Percentiles rank a stretch among this genome's conserved stretches.
Evolutionary conservation across 306 rosid genomes (phyloP).

Genomic region (Glycyrrhiza uralensis): DNA sequence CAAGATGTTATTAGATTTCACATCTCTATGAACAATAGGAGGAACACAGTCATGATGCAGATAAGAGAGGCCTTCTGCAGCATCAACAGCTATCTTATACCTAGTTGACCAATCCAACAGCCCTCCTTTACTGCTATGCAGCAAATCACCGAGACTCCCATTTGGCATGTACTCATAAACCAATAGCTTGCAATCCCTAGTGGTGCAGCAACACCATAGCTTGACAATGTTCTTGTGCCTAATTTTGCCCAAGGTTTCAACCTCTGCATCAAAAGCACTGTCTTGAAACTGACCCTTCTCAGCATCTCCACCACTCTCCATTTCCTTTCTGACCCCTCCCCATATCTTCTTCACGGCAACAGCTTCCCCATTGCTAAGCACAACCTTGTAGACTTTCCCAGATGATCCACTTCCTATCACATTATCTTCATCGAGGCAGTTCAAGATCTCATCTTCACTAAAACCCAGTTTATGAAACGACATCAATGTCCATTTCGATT

Average conservation of each 20-base stretch:
- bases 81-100: conserved; percentile 77
- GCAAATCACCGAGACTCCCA: conserved; percentile 89
- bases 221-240: conserved; percentile 96
- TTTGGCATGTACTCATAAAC: conserved; percentile 97
- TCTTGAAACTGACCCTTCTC: conserved; percentile 56
- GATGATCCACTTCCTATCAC: conserved; percentile 85
- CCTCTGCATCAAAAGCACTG: conserved; percentile 80
- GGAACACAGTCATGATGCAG: conserved; percentile 96
- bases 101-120: conserved; percentile 89
- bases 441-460: conserved; percentile 80
- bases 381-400: conserved; percentile 89
- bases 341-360: conserved; percentile 89
- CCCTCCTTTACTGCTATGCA: conserved; percentile 78
- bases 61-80: conserved; percentile 96
- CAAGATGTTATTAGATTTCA: conserved; percentile 86
- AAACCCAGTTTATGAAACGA: conserved; percentile 95
- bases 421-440: conserved; percentile 81
- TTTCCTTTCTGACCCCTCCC: conserved; percentile 41
- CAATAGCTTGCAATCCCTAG: conserved; percentile 76
- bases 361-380: conserved; percentile 57
- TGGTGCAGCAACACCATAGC: conserved; percentile 92
- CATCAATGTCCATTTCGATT: conserved; percentile 79
- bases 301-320: conserved; percentile 45
- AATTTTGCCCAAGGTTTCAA: conserved; percentile 77
- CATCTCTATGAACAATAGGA: conserved; percentile 88